Evolutionary conservation across 441 rosid species (phyloP), one percentile per base, ranked within the genome.

Genomic region (Gossypium gossypioides): DNA sequence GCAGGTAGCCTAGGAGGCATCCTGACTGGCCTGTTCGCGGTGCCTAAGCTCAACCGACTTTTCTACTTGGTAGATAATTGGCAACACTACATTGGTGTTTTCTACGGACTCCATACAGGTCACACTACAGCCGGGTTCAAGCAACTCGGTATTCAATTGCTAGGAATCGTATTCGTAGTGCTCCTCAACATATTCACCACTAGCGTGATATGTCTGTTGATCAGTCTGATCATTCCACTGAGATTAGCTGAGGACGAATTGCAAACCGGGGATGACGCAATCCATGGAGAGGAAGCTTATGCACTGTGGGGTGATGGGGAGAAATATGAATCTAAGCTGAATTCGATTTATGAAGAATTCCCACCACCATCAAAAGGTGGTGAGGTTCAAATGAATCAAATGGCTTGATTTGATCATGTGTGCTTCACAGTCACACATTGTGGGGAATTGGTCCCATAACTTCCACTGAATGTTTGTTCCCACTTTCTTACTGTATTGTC

Each of bases 1-100:
- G 87, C 93, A 8, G 87, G 88, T 29, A 75, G 78, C 79, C 75
- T 86, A 3, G 89, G 91, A 15, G 93, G 91, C 40, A 56, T 87
- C 69, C 79, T 86, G 3, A 72, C 90, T 0, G 91, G 91, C 54
- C 42, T 89, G 77, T 83, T 89, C 0, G 86, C 90, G 6, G 81
- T 84, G 56, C 91, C 85, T 0, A 77, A 80, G 69, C 87, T 84
- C 3, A 77, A 68, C 58, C 84, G 83, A 4, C n/a, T 78, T 56
- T 86, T 88, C 82, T 83, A 86, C 75, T 0, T 73, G 62, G 84
- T 78, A 4, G 5, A 24, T 0, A 44, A 73, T 0, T 83, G 86
- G 85, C 40, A 88, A 25, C 83, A 88, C 32, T 84, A 78, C 75
- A 75, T 75, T 3, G 88, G 86, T 18, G 76, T 84, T 16, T 74